Percentiles rank a stretch among this genome's conserved stretches.
Conservation (phyloP, 2,329 filamentous ascomycete species). For the Beauveria rudraprayagi region DNA sequence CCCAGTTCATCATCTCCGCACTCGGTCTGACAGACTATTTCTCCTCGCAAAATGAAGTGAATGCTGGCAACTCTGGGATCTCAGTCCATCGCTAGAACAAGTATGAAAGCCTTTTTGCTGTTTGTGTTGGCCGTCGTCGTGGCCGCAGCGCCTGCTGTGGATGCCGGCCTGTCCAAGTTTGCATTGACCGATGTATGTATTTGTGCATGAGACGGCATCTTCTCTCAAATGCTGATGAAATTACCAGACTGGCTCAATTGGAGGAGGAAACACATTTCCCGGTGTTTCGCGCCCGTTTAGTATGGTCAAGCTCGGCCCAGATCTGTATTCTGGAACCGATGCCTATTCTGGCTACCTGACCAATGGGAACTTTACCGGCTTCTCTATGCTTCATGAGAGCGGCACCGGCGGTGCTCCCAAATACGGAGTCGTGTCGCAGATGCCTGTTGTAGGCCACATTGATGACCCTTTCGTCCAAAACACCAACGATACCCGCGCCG, state of each 20-base stretch:
- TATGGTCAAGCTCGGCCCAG: slow-evolving; percentile 42
- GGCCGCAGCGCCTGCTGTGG: not conserved
- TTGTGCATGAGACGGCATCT: not conserved
- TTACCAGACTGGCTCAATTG: slow-evolving; percentile 34
- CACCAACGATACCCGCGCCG: slow-evolving; percentile 46
- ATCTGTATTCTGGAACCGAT: slow-evolving; percentile 40
- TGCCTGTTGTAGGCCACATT: slow-evolving; percentile 44
- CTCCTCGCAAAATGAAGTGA: no score
- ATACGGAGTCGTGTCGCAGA: slow-evolving; percentile 57
- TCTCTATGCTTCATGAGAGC: slow-evolving; percentile 57
- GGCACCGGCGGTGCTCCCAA: slow-evolving; percentile 63
- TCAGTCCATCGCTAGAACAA: not conserved
- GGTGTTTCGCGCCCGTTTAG: slow-evolving; percentile 40
- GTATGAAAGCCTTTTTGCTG: not conserved
- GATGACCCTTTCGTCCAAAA: slow-evolving; percentile 47
- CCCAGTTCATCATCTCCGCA: not conserved
- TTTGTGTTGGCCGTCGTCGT: not conserved
- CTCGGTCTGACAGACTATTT: not conserved
- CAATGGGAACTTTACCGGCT: slow-evolving; percentile 47
- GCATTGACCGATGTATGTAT: not conserved
- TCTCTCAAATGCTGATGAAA: not conserved
- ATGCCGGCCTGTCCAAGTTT: not conserved
- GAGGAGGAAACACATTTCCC: slow-evolving; percentile 42
- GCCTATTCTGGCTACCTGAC: slow-evolving; percentile 45
- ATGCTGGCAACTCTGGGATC: not conserved